Conservation (phyloP, 495 filamentous ascomycete species). For the Penicillium antarcticum region DNA sequence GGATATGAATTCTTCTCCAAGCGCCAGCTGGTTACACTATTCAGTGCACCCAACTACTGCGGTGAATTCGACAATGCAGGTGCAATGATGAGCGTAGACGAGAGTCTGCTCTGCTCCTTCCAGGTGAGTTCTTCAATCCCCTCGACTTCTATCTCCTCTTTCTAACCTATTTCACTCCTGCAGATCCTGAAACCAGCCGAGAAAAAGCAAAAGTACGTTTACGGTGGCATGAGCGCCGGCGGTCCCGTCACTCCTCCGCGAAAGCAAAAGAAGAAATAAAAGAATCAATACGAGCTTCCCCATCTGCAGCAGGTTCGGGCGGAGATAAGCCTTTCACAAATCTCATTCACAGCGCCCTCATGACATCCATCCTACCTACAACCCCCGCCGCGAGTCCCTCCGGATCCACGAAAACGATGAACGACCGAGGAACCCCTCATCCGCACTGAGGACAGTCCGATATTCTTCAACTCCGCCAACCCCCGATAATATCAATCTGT, state of each 20-base stretch:
- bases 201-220: constrained; percentile 99
- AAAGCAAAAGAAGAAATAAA: constrained; percentile 84
- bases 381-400: constrained; percentile 19
- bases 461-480: constrained; percentile 5
- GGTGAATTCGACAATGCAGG: constrained; percentile 99
- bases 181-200: constrained; percentile 99
- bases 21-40: constrained; percentile 93
- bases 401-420: constrained; percentile 30
- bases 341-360: constrained; percentile 17
- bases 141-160: neutral
- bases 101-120: constrained; percentile 97
- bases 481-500: constrained; percentile 12
- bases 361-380: constrained; percentile 19
- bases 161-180: constrained; percentile 5
- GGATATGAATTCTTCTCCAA: constrained; percentile 99
- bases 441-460: constrained; percentile 16
- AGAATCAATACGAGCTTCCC: constrained; percentile 74
- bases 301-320: constrained; percentile 93
- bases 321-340: constrained; percentile 64
- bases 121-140: constrained; percentile 57
- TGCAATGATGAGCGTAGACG: constrained; percentile 99
- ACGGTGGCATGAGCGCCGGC: constrained; percentile 82
- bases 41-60: constrained; percentile 98
- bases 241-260: constrained; percentile 86
- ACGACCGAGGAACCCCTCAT: constrained; percentile 27